These are phyloP conservation scores for Cucumis melo DNA, from an alignment of 306 rosid genomes.

Conservation along the genomic window DNA sequence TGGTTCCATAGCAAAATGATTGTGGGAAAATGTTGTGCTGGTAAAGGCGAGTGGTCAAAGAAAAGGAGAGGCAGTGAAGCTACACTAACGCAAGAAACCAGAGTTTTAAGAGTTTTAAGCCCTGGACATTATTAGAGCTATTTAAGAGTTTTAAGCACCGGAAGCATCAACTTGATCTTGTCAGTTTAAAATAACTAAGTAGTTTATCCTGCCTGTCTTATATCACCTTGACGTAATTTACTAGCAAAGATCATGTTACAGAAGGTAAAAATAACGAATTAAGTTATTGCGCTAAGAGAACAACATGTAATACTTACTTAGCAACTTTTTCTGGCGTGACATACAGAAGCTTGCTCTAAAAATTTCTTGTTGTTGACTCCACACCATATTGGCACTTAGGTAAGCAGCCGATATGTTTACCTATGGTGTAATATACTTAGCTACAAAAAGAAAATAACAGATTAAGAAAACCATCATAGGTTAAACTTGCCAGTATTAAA, in stretches of 20 bases:
- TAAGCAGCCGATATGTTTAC: constrained; percentile 91
- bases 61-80: too few relatives aligned
- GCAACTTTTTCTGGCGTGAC: constrained; percentile 99
- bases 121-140: neutral
- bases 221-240: neutral
- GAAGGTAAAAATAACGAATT: constrained; percentile 1
- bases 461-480: neutral
- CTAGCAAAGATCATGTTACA: neutral
- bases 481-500: constrained; percentile 58
- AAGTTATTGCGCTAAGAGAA: constrained; percentile 2
- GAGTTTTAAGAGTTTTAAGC: too few relatives aligned
- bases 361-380: constrained; percentile 91
- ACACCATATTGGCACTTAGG: constrained; percentile 90
- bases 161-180: neutral
- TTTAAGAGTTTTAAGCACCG: neutral
- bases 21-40: too few relatives aligned
- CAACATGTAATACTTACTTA: constrained; percentile 41
- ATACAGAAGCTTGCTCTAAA: constrained; percentile 75
- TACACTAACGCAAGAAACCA: too few relatives aligned
- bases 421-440: constrained; percentile 25
- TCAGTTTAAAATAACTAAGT: neutral
- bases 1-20: too few relatives aligned
- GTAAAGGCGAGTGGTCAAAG: too few relatives aligned
- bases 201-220: neutral
- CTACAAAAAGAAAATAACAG: neutral